A percentile compares a stretch with the other conserved stretches of the same genome.
These are phyloP conservation scores for Trematosphaeria pertusa DNA, from an alignment of 2,329 filamentous ascomycete genomes.

Conservation along the genomic window DNA sequence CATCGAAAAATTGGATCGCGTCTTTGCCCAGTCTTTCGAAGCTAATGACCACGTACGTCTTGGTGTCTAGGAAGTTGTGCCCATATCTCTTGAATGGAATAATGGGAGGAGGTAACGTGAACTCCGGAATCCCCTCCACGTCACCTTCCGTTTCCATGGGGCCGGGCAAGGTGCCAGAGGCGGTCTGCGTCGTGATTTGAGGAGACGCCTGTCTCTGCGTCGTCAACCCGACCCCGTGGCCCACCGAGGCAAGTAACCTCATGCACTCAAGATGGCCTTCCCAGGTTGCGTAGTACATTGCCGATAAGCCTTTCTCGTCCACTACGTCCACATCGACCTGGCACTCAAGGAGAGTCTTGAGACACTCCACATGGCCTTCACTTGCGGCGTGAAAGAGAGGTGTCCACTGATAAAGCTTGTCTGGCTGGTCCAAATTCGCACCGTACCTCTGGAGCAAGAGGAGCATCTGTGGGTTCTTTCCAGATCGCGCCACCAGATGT, in stretches of 20 bases:
- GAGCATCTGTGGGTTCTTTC: conserved; percentile 79
- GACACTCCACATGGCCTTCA: conserved; percentile 89
- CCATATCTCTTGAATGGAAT: conserved; percentile 94
- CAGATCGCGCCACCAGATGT: conserved; percentile 90
- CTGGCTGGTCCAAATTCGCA: conserved; percentile 87
- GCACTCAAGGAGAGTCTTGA: conserved; percentile 80
- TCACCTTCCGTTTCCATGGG: conserved; percentile 70
- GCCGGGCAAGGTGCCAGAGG: conserved; percentile 46
- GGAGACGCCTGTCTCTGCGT: conserved; percentile 45
- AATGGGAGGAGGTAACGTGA: conserved; percentile 93
- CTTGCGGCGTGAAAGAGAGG: conserved; percentile 95
- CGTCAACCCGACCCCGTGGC: conserved; percentile 40
- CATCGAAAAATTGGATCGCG: conserved; percentile 93
- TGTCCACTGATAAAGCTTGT: conserved; percentile 98
- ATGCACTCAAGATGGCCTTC: conserved; percentile 96
- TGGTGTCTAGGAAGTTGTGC: conserved; percentile 97
- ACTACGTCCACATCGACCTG: conserved; percentile 79
- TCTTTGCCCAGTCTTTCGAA: conserved; percentile 79
- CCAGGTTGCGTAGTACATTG: conserved; percentile 99
- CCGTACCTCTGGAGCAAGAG: conserved; percentile 83
- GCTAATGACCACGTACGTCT: conserved; percentile 91
- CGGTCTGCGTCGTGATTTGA: conserved; percentile 50
- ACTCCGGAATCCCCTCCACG: conserved; percentile 85
- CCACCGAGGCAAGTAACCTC: conserved; percentile 74
- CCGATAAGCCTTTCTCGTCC: conserved; percentile 91